Evolutionary conservation across 2,329 filamentous ascomycete species (phyloP).

Genomic region (Pseudonectria foliicola): DNA sequence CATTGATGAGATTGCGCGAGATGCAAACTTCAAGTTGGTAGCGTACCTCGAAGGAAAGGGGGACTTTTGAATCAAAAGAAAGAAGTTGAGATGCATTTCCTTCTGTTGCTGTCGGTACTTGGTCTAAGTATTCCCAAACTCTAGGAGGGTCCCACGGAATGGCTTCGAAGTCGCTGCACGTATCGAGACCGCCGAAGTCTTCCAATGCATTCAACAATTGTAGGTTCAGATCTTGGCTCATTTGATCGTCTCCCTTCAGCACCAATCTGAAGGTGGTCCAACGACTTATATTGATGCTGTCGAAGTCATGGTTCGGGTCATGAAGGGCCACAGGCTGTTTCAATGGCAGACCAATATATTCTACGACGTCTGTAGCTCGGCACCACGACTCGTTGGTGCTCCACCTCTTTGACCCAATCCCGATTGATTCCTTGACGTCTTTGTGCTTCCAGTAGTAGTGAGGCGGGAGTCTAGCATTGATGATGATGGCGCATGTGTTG

Average conservation of each 20-base stretch:
- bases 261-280: slow-evolving; percentile 50
- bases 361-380: slow-evolving; percentile 39
- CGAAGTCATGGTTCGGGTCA: slow-evolving; percentile 25
- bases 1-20: slow-evolving; percentile 69
- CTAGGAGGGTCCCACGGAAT: slow-evolving; percentile 15
- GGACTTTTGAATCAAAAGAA: slow-evolving; percentile 13
- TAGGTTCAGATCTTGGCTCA: slow-evolving; percentile 27
- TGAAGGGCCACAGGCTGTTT: slow-evolving; percentile 33
- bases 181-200: slow-evolving; percentile 60
- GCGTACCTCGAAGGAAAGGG: slow-evolving; percentile 62
- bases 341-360: slow-evolving; percentile 25
- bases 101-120: slow-evolving; percentile 7
- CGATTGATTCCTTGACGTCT: slow-evolving; percentile 27
- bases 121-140: slow-evolving; percentile 28
- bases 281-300: slow-evolving; percentile 45
- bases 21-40: slow-evolving; percentile 93
- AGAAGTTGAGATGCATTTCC: slow-evolving; percentile 21
- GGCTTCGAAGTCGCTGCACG: slow-evolving; percentile 34
- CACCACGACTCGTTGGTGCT: slow-evolving; percentile 38
- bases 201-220: slow-evolving; percentile 47
- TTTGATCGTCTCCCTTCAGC: slow-evolving; percentile 23
- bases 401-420: slow-evolving; percentile 30
- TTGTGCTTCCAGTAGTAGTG: slow-evolving; percentile 36
- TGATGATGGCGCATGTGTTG: slow-evolving; percentile 32
- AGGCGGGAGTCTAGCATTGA: slow-evolving; percentile 44